Base-by-base conservation (phyloP, 805 yeast genomes). In the Cyberlindnera petersonii region DNA sequence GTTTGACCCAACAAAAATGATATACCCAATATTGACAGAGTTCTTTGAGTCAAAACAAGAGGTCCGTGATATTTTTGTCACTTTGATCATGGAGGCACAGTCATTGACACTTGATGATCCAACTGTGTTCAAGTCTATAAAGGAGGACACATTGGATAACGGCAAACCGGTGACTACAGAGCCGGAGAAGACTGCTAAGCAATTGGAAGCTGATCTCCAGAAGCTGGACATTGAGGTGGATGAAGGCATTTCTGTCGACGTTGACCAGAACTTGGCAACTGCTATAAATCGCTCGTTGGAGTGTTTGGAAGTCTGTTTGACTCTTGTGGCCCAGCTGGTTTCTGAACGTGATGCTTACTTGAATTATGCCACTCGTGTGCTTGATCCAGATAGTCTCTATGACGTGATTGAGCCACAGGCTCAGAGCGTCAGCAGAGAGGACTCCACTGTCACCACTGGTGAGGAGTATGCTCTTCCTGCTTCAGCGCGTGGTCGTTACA, bases 21-120 rank as follows among this genome's bases (percentile, higher is more conserved):
- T 53, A 4, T 63, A 60, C 24, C 61, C 59, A 52, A 71, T 60
- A 3, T 49, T 79, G 5, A 66, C 81, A n/a, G 94, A 85, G 35
- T 87, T 84, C 55, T 75, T 80, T 52, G 82, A 81, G 45, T 64
- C 74, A 33, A 88, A 87, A 51, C 96, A 87, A 56, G 70, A 73
- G 8, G 57, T 85, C 19, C 89, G 86, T 57, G 77, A 82, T 47
- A 56, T 71, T 4, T 65, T 80, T 23, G 65, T 78, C 4, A 71
- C 71, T 21, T 66, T 83, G 6, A 67, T 86, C 9, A 72, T 85
- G 71, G 76, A 79, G 33, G 71, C 84, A 0, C 95, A 86, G 55
- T 68, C 77, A 10, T 61, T 85, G 9, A 82, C 93, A 0, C 60
- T 84, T 9, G 75, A 72, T 21, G 94, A 85, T 54, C 87, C 93